Evolutionary conservation across 768 basidiomycete genomes (phyloP).

Genomic region (Boletus subcaerulescens): DNA sequence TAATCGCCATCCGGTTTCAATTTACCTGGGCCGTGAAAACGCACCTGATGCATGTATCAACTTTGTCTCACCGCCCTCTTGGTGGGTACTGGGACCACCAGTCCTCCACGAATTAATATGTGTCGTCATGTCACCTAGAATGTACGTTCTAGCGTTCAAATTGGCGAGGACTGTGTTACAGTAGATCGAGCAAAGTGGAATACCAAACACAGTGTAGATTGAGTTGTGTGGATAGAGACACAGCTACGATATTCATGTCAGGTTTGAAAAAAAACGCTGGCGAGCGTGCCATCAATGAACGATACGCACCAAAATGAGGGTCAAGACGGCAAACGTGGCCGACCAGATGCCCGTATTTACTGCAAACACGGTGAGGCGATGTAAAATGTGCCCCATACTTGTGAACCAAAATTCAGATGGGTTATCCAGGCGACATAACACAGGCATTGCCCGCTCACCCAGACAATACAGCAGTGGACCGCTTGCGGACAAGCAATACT

Average conservation of each 20-base stretch:
- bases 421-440: background rate
- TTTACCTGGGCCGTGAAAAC: too few species aligned
- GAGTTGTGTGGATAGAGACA: background rate
- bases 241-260: background rate
- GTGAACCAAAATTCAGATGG: background rate
- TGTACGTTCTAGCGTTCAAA: slow-evolving; percentile 2
- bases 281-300: background rate
- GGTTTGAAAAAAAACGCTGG: background rate
- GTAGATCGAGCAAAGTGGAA: slow-evolving; percentile 5
- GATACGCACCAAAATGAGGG: slow-evolving; percentile 42
- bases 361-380: slow-evolving; percentile 9
- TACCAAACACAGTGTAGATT: background rate
- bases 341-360: slow-evolving; percentile 41
- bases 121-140: background rate
- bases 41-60: too few species aligned
- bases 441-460: background rate
- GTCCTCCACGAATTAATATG: background rate
- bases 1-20: too few species aligned
- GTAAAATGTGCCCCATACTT: slow-evolving; percentile 9
- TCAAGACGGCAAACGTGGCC: slow-evolving; percentile 47
- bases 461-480: background rate
- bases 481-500: slow-evolving; percentile 2
- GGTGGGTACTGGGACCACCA: background rate
- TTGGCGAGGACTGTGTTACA: slow-evolving; percentile 6
- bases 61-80: background rate